phyloP scores from a whole-genome alignment of 2,329 filamentous ascomycete genomes.

The Alternaria brassicicola region DNA sequence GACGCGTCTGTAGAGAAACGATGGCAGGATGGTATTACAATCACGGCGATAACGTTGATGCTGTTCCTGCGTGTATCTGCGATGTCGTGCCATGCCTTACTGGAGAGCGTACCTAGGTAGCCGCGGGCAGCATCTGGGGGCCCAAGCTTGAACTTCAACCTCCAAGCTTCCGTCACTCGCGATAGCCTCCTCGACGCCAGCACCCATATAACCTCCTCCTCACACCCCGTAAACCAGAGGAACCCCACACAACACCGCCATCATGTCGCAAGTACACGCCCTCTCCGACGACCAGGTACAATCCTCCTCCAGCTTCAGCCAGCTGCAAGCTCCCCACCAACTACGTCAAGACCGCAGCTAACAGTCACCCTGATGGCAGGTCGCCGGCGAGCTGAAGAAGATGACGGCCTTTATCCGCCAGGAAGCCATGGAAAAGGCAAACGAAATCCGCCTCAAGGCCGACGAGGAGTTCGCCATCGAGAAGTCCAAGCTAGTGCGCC shows the following conservation, averaged over 20 bases:
- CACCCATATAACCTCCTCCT: conserved; percentile 1
- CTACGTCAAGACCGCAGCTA: conserved; percentile 42
- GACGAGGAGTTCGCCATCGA: conserved; percentile 99
- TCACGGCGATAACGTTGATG: background rate
- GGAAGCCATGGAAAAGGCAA: conserved; percentile 95
- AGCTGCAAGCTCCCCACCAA: conserved; percentile 23
- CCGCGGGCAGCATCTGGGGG: conserved; percentile 15
- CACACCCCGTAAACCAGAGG: background rate
- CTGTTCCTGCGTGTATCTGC: conserved; percentile 5
- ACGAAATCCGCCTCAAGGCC: conserved; percentile 97
- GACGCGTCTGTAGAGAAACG: background rate
- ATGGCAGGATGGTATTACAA: background rate
- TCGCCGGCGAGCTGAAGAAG: conserved; percentile 98
- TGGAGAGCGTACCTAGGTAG: background rate
- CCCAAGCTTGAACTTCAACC: conserved; percentile 32
- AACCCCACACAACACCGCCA: conserved; percentile 48
- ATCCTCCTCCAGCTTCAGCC: conserved; percentile 18
- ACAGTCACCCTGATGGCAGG: conserved; percentile 60
- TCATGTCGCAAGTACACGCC: conserved; percentile 90
- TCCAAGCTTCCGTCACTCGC: conserved; percentile 34
- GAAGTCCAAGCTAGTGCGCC: conserved; percentile 96
- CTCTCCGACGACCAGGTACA: conserved; percentile 96
- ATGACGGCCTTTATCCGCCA: conserved; percentile 99
- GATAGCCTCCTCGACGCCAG: conserved; percentile 5
- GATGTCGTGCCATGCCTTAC: conserved; percentile 4